Conservation (phyloP, 2,329 filamentous ascomycete species). For the Hyphodiscus sp. region DNA sequence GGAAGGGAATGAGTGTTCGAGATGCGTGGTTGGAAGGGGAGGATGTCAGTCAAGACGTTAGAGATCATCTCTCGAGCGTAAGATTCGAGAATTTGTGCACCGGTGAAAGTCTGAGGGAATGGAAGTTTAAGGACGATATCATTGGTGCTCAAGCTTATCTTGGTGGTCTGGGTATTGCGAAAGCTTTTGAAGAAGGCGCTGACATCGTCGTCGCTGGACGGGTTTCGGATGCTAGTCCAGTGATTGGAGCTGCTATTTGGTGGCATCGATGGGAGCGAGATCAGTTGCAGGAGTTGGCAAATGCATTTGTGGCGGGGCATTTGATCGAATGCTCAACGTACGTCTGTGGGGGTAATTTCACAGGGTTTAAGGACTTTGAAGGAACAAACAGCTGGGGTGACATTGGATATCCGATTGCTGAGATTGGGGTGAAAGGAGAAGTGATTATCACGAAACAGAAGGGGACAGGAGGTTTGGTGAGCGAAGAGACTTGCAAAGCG, state of each 20-base stretch:
- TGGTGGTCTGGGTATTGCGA: constrained; percentile 36
- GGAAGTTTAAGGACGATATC: constrained; percentile 14
- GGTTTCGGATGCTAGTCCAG: constrained; percentile 38
- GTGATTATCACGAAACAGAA: constrained; percentile 38
- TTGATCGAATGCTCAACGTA: constrained; percentile 29
- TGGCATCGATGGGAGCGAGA: constrained; percentile 35
- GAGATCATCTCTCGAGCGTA: background rate
- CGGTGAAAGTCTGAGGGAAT: constrained; percentile 15
- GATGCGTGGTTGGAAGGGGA: constrained; percentile 31
- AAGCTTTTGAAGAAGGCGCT: constrained; percentile 35
- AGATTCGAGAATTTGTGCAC: constrained; percentile 10
- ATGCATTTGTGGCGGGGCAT: constrained; percentile 30
- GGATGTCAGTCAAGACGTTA: constrained; percentile 15
- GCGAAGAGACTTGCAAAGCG: constrained; percentile 28
- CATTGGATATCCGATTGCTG: constrained; percentile 42
- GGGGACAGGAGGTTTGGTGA: constrained; percentile 26
- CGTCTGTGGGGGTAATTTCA: constrained; percentile 20
- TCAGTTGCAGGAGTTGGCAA: constrained; percentile 32
- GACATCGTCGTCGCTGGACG: constrained; percentile 40
- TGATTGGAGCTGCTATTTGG: constrained; percentile 34
- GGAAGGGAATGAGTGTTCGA: constrained; percentile 17
- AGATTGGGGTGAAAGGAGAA: constrained; percentile 36
- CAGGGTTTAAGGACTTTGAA: constrained; percentile 26
- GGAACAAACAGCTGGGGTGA: constrained; percentile 24
- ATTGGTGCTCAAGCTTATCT: constrained; percentile 34